phyloP scores from a whole-genome alignment of 129 eudicot genomes.

The Flaveria linearis region DNA sequence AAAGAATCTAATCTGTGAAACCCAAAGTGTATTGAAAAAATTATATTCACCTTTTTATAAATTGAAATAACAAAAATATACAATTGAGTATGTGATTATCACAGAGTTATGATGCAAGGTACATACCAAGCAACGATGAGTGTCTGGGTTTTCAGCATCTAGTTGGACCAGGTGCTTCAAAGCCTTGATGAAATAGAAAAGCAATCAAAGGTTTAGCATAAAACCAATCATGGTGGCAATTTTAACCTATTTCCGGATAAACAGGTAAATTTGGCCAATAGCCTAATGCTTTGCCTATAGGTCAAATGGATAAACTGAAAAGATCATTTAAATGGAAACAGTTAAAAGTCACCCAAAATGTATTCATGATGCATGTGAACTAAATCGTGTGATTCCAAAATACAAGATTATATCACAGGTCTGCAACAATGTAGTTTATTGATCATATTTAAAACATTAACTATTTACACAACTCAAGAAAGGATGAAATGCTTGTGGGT shows the following conservation, averaged over 20 bases:
- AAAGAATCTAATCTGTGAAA: slow-evolving; percentile 77
- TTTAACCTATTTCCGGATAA: not conserved
- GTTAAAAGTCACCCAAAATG: slow-evolving; percentile 17
- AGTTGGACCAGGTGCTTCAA: slow-evolving; percentile 44
- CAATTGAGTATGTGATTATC: slow-evolving; percentile 1
- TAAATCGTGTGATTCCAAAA: not conserved
- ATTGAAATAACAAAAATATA: not conserved
- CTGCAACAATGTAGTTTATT: not conserved
- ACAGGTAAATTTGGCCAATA: not conserved
- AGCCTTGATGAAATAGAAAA: slow-evolving; percentile 35
- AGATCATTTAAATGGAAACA: not conserved
- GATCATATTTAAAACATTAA: not conserved
- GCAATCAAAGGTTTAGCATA: slow-evolving; percentile 5
- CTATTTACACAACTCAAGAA: not conserved
- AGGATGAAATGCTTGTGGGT: not conserved
- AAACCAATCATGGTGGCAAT: not conserved
- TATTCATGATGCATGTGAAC: not conserved
- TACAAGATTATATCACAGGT: not conserved
- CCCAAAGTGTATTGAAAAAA: not conserved
- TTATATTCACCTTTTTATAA: not conserved
- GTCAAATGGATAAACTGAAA: not conserved
- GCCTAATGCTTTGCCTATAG: not conserved
- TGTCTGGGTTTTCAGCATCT: slow-evolving; percentile 39
- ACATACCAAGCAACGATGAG: slow-evolving; percentile 47
- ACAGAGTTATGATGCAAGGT: not conserved